Percentiles rank a stretch among this genome's conserved stretches.
Evolutionary conservation across 768 basidiomycete genomes (phyloP).

Genomic region (Lactifluus piperatus): DNA sequence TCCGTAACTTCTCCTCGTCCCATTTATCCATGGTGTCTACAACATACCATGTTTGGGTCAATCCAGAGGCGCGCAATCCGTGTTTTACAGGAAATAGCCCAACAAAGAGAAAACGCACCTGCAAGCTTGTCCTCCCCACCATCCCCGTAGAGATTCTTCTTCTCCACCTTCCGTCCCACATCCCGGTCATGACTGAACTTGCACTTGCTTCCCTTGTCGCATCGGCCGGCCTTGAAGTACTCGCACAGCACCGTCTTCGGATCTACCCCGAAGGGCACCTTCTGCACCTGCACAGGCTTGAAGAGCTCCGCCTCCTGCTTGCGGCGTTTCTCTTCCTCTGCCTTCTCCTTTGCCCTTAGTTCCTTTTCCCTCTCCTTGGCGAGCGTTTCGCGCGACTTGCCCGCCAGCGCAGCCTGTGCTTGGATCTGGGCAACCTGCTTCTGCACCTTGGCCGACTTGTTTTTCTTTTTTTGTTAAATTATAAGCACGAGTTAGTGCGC

Average conservation of each 20-base stretch:
- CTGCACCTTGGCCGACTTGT: slow-evolving; percentile 90
- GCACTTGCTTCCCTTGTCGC: slow-evolving; percentile 92
- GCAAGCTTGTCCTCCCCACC: slow-evolving; percentile 67
- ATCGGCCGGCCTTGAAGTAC: slow-evolving; percentile 86
- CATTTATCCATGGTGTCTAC: slow-evolving; percentile 96
- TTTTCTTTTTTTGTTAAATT: slow-evolving; percentile 50
- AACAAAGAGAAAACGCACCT: slow-evolving; percentile 34
- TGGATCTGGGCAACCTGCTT: slow-evolving; percentile 74
- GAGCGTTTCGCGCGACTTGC: slow-evolving; percentile 71
- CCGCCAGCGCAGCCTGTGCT: slow-evolving; percentile 60
- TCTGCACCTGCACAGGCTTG: slow-evolving; percentile 73
- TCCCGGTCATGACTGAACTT: slow-evolving; percentile 95
- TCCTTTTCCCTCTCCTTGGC: slow-evolving; percentile 86
- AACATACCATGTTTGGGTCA: not conserved
- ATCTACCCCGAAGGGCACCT: slow-evolving; percentile 91
- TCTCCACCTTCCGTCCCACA: slow-evolving; percentile 85
- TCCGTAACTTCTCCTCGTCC: slow-evolving; percentile 89
- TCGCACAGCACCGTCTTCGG: slow-evolving; percentile 91
- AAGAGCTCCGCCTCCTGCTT: slow-evolving; percentile 83
- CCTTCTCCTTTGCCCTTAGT: slow-evolving; percentile 61
- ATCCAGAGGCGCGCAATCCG: not conserved
- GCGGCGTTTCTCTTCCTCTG: slow-evolving; percentile 72
- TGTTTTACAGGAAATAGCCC: not conserved
- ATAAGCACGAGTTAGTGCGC: slow-evolving; percentile 1
- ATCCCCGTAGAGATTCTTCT: slow-evolving; percentile 93